phyloP scores from a whole-genome alignment of 371 early-diverging fungal species.

The Blastocladiella emersonii region DNA sequence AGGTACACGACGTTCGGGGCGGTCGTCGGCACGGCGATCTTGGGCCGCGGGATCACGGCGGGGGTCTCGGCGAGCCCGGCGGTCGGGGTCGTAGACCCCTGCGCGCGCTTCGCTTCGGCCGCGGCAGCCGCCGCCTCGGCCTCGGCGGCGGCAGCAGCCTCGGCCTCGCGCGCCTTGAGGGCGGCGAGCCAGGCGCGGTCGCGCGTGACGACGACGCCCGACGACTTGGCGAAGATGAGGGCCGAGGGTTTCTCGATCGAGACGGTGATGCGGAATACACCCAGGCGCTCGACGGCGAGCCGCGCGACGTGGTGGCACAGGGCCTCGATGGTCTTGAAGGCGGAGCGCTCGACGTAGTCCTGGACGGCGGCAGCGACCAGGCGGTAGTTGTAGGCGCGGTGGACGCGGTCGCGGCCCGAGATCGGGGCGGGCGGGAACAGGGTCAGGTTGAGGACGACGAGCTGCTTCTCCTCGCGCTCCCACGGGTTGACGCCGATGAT shows the following conservation, averaged over 20 bases:
- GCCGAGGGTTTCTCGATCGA: constrained; percentile 35
- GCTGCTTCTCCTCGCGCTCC: constrained; percentile 90
- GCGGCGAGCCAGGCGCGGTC: constrained; percentile 7
- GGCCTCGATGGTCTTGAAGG: constrained; percentile 35
- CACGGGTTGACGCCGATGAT: constrained; percentile 91
- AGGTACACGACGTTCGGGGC: constrained; percentile 40
- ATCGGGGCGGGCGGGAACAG: constrained; percentile 45
- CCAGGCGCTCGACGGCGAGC: constrained; percentile 39
- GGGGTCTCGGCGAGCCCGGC: neutral
- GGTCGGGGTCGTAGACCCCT: neutral
- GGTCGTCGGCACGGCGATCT: constrained; percentile 14
- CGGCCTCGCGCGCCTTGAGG: neutral
- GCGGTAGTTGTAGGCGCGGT: constrained; percentile 57
- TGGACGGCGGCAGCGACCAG: constrained; percentile 67
- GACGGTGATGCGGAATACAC: constrained; percentile 42
- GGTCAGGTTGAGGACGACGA: constrained; percentile 62
- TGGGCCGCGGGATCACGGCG: constrained; percentile 13
- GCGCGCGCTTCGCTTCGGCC: no score
- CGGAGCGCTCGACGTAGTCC: constrained; percentile 35
- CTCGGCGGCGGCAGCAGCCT: constrained; percentile 10
- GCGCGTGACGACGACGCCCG: constrained; percentile 29
- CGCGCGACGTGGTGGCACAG: constrained; percentile 24
- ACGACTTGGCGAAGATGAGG: constrained; percentile 25
- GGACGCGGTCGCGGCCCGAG: constrained; percentile 31
- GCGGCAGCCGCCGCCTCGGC: neutral